phyloP scores from a whole-genome alignment of 805 yeast species.

The Starmerella stigmatis region DNA sequence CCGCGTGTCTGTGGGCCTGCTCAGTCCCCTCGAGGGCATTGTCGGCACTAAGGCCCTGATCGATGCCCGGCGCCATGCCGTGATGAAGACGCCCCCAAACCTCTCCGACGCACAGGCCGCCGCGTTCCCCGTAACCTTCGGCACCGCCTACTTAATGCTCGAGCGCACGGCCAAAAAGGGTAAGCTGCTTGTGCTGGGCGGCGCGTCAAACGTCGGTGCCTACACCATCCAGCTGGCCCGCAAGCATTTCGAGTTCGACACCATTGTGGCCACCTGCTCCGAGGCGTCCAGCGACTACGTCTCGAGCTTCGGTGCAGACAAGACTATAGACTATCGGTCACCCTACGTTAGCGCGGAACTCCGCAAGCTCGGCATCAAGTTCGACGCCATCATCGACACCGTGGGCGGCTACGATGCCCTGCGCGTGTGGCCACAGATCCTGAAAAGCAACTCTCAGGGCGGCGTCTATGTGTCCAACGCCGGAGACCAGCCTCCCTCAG shows the following conservation, averaged over 20 bases:
- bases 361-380: conserved; percentile 24
- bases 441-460: conserved; percentile 29
- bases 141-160: conserved; percentile 46
- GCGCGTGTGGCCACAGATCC: conserved; percentile 33
- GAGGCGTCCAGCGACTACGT: conserved; percentile 39
- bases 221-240: conserved; percentile 48
- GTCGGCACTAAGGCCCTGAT: conserved; percentile 47
- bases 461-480: conserved; percentile 2
- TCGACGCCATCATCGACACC: conserved; percentile 55
- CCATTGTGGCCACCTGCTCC: conserved; percentile 50
- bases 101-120: conserved; percentile 49
- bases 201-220: conserved; percentile 59
- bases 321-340: conserved; percentile 30
- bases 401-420: conserved; percentile 50
- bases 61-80: conserved; percentile 42
- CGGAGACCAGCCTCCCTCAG: not conserved
- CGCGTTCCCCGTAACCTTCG: conserved; percentile 52
- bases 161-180: conserved; percentile 14
- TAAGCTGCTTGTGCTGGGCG: conserved; percentile 50
- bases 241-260: conserved; percentile 36
- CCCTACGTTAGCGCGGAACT: conserved; percentile 6
- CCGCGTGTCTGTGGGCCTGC: conserved; percentile 48
- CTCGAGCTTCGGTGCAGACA: conserved; percentile 44
- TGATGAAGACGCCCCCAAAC: conserved; percentile 40
- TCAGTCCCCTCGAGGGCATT: conserved; percentile 20